phyloP scores from a whole-genome alignment of 2,329 filamentous ascomycete species.

The Albifimbria verrucaria region DNA sequence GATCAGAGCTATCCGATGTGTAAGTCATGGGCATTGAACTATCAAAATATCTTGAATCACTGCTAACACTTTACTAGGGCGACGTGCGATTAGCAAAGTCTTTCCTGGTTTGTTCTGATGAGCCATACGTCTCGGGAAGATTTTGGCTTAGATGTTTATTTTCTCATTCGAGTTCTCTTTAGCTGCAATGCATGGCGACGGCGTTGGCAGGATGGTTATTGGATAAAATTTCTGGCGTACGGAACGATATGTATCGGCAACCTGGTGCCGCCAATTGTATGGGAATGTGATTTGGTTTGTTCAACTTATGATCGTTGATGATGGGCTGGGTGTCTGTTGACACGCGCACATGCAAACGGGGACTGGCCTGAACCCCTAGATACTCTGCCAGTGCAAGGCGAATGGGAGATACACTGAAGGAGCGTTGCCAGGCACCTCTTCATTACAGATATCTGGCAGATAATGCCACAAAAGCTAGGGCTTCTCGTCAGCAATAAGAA shows the following conservation, averaged over 20 bases:
- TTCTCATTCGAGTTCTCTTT: constrained; percentile 1
- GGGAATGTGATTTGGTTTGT: not conserved
- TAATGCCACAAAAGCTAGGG: no score
- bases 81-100: constrained; percentile 38
- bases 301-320: not conserved
- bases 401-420: no score
- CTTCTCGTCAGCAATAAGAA: no score
- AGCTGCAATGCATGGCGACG: constrained; percentile 22
- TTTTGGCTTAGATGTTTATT: constrained; percentile 3
- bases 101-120: constrained; percentile 40
- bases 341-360: no score
- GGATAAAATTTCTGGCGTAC: not conserved
- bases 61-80: constrained; percentile 28
- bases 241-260: not conserved
- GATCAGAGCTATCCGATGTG: constrained; percentile 36
- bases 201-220: constrained; percentile 18
- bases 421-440: no score
- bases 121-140: constrained; percentile 6
- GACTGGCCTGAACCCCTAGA: no score
- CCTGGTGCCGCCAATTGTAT: not conserved
- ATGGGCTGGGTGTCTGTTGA: no score
- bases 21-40: constrained; percentile 22
- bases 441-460: no score
- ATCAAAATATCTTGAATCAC: not conserved
- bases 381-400: no score